Conservation (phyloP, 2,329 filamentous ascomycete species). For the Aspergillus versicolor region DNA sequence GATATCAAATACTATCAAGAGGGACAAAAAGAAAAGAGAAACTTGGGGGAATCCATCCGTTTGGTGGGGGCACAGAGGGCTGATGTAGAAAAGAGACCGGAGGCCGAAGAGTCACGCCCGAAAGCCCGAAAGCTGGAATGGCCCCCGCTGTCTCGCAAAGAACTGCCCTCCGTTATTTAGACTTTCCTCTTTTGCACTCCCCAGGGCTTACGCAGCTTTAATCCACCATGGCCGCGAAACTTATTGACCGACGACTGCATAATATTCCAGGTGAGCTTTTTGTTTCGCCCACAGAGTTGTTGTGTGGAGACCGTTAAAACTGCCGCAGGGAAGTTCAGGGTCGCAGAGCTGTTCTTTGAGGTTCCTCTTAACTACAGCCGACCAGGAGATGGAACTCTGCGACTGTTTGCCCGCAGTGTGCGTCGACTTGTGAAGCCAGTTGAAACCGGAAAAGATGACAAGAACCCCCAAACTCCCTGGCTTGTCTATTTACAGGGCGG, state of each 20-base stretch:
- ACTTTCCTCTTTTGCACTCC: background rate
- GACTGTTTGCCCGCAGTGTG: constrained; percentile 75
- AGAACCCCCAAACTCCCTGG: constrained; percentile 53
- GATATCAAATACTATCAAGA: background rate
- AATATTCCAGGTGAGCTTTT: constrained; percentile 37
- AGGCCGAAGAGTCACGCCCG: too few species aligned
- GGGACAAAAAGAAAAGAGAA: background rate
- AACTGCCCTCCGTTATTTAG: background rate
- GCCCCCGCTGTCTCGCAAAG: background rate
- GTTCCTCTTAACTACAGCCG: constrained; percentile 77
- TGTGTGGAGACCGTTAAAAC: constrained; percentile 5
- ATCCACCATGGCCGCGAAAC: constrained; percentile 34
- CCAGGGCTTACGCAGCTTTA: background rate
- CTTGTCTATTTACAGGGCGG: constrained; percentile 80
- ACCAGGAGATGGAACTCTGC: constrained; percentile 60
- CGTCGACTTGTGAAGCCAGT: constrained; percentile 58
- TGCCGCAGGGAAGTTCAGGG: constrained; percentile 64
- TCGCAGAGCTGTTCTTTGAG: constrained; percentile 82
- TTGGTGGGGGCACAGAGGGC: constrained; percentile 1
- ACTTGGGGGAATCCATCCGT: background rate
- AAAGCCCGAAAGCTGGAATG: background rate
- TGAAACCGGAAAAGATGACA: constrained; percentile 43
- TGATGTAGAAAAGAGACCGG: background rate
- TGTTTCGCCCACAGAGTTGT: background rate
- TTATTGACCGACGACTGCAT: constrained; percentile 38